Conservation (phyloP, 2,329 filamentous ascomycete genomes). For the Arthrobotrys conoides region DNA sequence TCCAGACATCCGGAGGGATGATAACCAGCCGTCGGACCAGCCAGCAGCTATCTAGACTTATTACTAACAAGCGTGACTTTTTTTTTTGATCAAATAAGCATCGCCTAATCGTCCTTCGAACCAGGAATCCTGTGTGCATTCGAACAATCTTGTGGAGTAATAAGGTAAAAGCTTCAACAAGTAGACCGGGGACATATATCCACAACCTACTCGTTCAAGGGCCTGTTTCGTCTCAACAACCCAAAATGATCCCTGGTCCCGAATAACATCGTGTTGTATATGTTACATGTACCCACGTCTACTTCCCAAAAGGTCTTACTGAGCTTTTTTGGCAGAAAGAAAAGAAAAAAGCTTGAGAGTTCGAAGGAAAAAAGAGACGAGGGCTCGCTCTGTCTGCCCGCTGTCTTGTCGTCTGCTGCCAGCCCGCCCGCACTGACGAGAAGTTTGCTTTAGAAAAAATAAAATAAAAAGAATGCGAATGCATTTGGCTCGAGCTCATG, state of each 20-base stretch:
- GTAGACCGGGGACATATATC: slow-evolving; percentile 47
- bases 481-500: slow-evolving; percentile 21
- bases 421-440: slow-evolving; percentile 23
- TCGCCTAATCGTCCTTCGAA: slow-evolving; percentile 23
- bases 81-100: slow-evolving; percentile 41
- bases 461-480: slow-evolving; percentile 13
- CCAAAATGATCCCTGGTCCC: slow-evolving; percentile 60
- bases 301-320: slow-evolving; percentile 47
- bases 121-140: slow-evolving; percentile 27
- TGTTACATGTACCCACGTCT: slow-evolving; percentile 57
- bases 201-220: slow-evolving; percentile 22
- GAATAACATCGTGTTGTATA: slow-evolving; percentile 56
- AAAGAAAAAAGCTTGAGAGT: slow-evolving; percentile 23
- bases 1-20: slow-evolving; percentile 2
- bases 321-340: slow-evolving; percentile 45
- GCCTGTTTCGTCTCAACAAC: slow-evolving; percentile 59
- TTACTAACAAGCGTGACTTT: slow-evolving; percentile 32
- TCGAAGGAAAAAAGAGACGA: slow-evolving; percentile 31
- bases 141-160: slow-evolving; percentile 29
- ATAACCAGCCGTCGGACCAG: slow-evolving; percentile 9
- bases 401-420: slow-evolving; percentile 1
- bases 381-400: neutral
- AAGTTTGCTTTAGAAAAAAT: slow-evolving; percentile 18
- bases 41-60: slow-evolving; percentile 20
- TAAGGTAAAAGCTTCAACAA: slow-evolving; percentile 28